phyloP scores from a whole-genome alignment of 1,284 basidiomycete genomes.

The Boletus mariae region DNA sequence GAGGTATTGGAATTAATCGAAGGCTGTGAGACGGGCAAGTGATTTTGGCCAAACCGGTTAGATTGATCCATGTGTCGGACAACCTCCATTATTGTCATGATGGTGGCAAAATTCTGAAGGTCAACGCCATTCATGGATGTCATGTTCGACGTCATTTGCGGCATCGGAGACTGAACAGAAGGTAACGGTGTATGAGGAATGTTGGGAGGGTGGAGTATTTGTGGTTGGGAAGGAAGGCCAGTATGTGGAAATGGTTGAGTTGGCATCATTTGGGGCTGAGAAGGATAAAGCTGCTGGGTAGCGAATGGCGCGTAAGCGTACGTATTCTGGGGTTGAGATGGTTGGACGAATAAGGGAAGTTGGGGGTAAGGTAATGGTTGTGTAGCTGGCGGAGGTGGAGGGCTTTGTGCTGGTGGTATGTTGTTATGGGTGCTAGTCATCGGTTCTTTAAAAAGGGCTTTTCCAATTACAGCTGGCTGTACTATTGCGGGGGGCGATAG shows the following conservation, averaged over 20 bases:
- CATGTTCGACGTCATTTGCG: constrained; percentile 11
- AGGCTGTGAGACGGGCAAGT: constrained; percentile 17
- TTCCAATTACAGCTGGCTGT: background rate
- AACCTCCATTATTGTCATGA: constrained; percentile 36
- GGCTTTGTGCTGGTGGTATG: constrained; percentile 2
- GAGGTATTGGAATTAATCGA: constrained; percentile 3
- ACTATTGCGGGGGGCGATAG: constrained; percentile 1
- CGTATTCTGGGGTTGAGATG: constrained; percentile 21
- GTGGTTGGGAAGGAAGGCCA: constrained; percentile 19
- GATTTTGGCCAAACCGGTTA: constrained; percentile 20
- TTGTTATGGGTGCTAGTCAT: background rate
- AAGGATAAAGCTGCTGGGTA: constrained; percentile 16
- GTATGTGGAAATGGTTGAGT: constrained; percentile 18
- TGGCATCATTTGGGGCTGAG: constrained; percentile 19
- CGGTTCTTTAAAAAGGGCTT: constrained; percentile 4
- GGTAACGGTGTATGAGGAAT: constrained; percentile 15
- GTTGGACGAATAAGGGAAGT: constrained; percentile 9
- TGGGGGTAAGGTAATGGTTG: constrained; percentile 17
- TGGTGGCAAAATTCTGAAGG: constrained; percentile 25
- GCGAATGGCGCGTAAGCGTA: constrained; percentile 11
- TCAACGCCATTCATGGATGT: constrained; percentile 14
- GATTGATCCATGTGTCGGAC: constrained; percentile 30
- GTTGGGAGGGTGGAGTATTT: constrained; percentile 8
- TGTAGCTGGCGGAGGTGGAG: constrained; percentile 2
- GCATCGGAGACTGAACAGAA: constrained; percentile 13